These are phyloP conservation scores for Phytopythium chamaehyphon DNA, from an alignment of 352 stramenopile species.

Conservation along the genomic window DNA sequence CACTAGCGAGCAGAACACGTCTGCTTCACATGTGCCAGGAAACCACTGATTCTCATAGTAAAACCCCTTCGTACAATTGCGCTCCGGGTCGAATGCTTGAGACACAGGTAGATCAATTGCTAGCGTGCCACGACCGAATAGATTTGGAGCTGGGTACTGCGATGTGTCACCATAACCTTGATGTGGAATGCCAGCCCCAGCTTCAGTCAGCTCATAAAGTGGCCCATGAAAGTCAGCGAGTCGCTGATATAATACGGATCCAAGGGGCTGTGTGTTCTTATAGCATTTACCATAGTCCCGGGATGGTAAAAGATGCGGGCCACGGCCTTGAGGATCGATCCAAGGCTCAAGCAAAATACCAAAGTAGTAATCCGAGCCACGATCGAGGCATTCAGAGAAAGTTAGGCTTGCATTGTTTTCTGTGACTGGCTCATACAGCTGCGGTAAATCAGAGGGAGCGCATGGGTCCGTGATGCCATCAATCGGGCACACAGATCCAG, in stretches of 20 bases:
- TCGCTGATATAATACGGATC: conserved; percentile 91
- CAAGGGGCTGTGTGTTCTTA: conserved; percentile 86
- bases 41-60: conserved; percentile 90
- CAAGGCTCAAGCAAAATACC: conserved; percentile 94
- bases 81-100: conserved; percentile 78
- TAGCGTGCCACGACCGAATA: conserved; percentile 85
- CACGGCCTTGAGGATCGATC: conserved; percentile 91
- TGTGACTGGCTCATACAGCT: conserved; percentile 78
- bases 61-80: conserved; percentile 95
- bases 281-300: conserved; percentile 89
- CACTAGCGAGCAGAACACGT: conserved; percentile 88
- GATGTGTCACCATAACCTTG: conserved; percentile 91
- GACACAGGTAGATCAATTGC: conserved; percentile 84
- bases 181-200: conserved; percentile 60
- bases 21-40: conserved; percentile 94
- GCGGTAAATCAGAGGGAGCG: conserved; percentile 89
- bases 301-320: conserved; percentile 88
- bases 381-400: conserved; percentile 87
- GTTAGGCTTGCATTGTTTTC: conserved; percentile 66
- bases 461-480: conserved; percentile 96
- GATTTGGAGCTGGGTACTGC: conserved; percentile 71
- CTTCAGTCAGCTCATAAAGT: conserved; percentile 90
- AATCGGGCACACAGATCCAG: conserved; percentile 91
- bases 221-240: conserved; percentile 94
- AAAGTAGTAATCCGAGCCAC: conserved; percentile 87